phyloP scores from a whole-genome alignment of 148 eudicot species.

The Spergularia bocconei region DNA sequence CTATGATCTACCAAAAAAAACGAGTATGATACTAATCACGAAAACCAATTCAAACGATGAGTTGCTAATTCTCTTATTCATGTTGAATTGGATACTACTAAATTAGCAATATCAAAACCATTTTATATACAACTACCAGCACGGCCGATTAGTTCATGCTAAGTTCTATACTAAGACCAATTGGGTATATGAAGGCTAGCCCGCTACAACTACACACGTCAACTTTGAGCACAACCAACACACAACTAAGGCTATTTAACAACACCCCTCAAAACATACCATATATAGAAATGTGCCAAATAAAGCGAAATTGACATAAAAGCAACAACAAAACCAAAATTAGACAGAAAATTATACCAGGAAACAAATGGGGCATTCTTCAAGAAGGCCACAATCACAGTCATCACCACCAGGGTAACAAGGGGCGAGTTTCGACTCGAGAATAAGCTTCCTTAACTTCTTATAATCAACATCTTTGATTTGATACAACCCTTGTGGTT shows the following conservation, averaged over 20 bases:
- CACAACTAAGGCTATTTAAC: not conserved
- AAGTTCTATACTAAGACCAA: not conserved
- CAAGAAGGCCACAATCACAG: constrained; percentile 48
- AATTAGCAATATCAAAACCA: not conserved
- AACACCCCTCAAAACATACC: not conserved
- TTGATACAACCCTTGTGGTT: constrained; percentile 95
- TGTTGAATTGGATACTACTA: not conserved
- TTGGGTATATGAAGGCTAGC: not conserved
- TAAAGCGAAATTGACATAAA: not conserved
- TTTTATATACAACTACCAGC: not conserved
- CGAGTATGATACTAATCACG: not conserved
- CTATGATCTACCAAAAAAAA: not conserved
- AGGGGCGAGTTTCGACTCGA: constrained; percentile 90
- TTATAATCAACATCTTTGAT: constrained; percentile 95
- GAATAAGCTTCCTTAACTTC: constrained; percentile 95
- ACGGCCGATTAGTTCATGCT: no score
- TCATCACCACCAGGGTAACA: constrained; percentile 94
- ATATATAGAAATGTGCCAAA: not conserved
- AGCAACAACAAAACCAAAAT: not conserved
- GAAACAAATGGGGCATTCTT: constrained; percentile 96
- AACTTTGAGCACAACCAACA: not conserved
- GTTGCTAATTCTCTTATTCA: not conserved
- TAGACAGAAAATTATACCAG: constrained; percentile 47
- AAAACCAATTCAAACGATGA: not conserved
- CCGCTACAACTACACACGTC: not conserved